Evolutionary conservation across 805 yeast genomes (phyloP).

Genomic region (Komagataella kurtzmanii): DNA sequence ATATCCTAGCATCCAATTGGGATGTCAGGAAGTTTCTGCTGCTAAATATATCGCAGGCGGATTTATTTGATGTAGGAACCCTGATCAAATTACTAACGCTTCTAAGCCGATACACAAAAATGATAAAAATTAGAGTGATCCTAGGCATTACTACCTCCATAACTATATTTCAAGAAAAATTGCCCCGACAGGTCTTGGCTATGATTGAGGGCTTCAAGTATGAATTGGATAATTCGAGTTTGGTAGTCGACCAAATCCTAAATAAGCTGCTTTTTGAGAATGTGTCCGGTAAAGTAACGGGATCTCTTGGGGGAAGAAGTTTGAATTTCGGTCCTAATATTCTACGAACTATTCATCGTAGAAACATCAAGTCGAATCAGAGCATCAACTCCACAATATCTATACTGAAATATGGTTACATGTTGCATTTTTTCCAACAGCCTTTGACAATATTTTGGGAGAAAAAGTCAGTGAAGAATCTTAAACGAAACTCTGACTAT

Average conservation of each 20-base stretch:
- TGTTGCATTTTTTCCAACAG: slow-evolving; percentile 20
- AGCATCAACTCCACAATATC: slow-evolving; percentile 4
- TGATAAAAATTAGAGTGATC: slow-evolving; percentile 9
- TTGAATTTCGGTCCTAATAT: not conserved
- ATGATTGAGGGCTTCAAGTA: slow-evolving; percentile 12
- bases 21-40: not conserved
- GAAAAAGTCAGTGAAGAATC: not conserved
- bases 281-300: not conserved
- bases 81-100: not conserved
- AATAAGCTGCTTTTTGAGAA: slow-evolving; percentile 17
- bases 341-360: not conserved
- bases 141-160: slow-evolving; percentile 21
- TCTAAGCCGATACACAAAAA: not conserved
- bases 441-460: slow-evolving; percentile 20
- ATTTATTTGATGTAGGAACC: not conserved
- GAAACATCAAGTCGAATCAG: not conserved
- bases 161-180: slow-evolving; percentile 19
- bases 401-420: slow-evolving; percentile 17
- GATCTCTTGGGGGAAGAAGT: not conserved
- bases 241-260: slow-evolving; percentile 16
- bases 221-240: slow-evolving; percentile 17
- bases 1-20: not conserved
- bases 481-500: not conserved
- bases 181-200: slow-evolving; percentile 12
- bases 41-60: not conserved